Base-by-base conservation (phyloP, 2,329 filamentous ascomycete species). In the Neobulgaria alba region DNA sequence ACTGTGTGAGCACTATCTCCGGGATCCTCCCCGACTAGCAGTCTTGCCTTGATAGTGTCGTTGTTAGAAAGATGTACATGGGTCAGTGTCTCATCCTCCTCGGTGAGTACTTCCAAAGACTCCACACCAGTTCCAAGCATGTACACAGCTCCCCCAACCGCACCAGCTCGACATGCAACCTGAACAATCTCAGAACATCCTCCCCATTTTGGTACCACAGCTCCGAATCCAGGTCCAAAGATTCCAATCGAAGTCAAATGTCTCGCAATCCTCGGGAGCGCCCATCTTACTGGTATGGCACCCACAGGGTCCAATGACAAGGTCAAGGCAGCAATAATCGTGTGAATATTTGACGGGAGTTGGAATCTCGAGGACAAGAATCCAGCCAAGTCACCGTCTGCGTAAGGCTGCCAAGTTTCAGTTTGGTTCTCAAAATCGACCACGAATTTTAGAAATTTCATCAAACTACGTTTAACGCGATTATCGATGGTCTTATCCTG, bases 381-480 rank as follows among this genome's bases (percentile, higher is more conserved):
- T 3, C 65, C 61, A 2, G 68, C 61, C 35, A 90, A 72, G 0
- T 72, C 66, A 38, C 63, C 62, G 10, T 69, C 61, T 19, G 77
- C 73, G 38, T 75, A 67, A 2, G 66, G 55, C 45, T 77, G 63
- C 82, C 82, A 87, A 3, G 68, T 53, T 38, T 72, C 72, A 36
- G 54, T 61, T 56, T 76, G 75, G 16, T 72, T 74, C 51, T 84
- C 75, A 54, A 81, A 82, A 53, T 87, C 76, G 45, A 79, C 69
- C 39, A 95, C 82, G 58, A 92, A 90, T 61, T 90, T 89, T 56
- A 96, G 72, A 55, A 95, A 93, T 62, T 93, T 94, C 82, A 95
- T 95, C 55, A 96, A 64, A 8, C 76, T 75, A 39, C 90, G 79
- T 66, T 96, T 96, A 4, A 86, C 79, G 49, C 83, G 82, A 51